Evolutionary conservation across 257 asterid species (phyloP).

Genomic region (Thymus mandschuricus): DNA sequence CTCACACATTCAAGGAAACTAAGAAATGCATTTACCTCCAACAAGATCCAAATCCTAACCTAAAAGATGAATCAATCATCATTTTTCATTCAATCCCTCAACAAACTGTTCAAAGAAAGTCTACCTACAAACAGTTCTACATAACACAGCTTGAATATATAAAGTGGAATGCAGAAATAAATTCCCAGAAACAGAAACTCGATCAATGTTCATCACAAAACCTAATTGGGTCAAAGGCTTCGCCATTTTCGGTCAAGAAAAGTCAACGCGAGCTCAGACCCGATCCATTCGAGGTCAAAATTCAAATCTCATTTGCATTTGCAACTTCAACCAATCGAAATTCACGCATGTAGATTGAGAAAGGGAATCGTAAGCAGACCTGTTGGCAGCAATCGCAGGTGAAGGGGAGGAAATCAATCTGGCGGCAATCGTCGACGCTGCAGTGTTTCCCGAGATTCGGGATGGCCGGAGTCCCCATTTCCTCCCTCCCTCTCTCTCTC

Average conservation of each 20-base stretch:
- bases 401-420: slow-evolving; percentile 89
- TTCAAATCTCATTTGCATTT: neutral
- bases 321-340: neutral
- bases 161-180: neutral
- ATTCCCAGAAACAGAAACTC: neutral
- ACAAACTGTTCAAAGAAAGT: neutral
- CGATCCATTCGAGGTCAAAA: neutral
- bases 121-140: neutral
- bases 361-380: slow-evolving; percentile 38
- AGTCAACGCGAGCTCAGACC: slow-evolving; percentile 8
- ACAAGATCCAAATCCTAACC: neutral
- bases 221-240: neutral
- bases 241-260: neutral
- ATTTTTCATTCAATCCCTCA: neutral
- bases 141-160: neutral
- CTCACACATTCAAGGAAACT: no score
- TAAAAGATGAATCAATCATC: neutral
- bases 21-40: no score
- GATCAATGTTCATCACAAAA: neutral
- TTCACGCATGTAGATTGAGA: neutral
- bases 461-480: slow-evolving; percentile 93
- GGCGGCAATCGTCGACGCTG: slow-evolving; percentile 83
- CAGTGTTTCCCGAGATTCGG: slow-evolving; percentile 94
- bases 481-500: neutral
- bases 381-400: slow-evolving; percentile 88